phyloP scores from a whole-genome alignment of 1,284 basidiomycete species.

The Ustilago hordei region DNA sequence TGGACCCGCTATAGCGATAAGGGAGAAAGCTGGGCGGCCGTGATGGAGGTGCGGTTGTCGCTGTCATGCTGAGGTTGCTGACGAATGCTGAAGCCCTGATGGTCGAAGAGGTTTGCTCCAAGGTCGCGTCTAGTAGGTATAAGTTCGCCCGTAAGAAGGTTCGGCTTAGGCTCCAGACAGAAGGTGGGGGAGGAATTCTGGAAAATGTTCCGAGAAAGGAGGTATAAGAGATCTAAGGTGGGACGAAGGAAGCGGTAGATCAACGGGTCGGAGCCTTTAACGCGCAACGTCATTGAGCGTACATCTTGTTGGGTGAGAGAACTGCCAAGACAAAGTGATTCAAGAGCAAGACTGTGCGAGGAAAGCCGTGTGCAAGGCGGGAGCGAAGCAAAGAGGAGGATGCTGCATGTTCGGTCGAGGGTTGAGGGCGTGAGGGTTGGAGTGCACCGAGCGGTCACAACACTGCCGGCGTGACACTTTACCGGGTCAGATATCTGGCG shows the following conservation, averaged over 20 bases:
- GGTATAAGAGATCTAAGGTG: background rate
- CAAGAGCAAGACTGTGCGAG: background rate
- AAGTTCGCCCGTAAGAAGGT: background rate
- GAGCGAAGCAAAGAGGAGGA: background rate
- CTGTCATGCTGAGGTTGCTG: constrained; percentile 15
- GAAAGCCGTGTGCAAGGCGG: constrained; percentile 1
- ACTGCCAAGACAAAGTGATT: constrained; percentile 6
- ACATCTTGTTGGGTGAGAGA: constrained; percentile 5
- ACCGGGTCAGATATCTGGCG: constrained; percentile 4
- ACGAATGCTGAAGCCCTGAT: background rate
- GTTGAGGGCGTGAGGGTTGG: constrained; percentile 17
- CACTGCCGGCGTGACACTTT: background rate
- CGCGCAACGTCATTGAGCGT: constrained; percentile 8
- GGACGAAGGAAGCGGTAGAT: background rate
- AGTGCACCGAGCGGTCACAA: constrained; percentile 3
- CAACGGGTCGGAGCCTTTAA: constrained; percentile 16
- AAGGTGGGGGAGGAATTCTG: background rate
- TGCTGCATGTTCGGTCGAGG: constrained; percentile 16
- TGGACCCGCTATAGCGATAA: constrained; percentile 24
- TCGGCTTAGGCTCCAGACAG: background rate
- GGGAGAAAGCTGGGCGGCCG: constrained; percentile 16
- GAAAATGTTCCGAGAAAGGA: constrained; percentile 1
- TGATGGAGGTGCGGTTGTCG: constrained; percentile 19
- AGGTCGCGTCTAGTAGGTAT: background rate
- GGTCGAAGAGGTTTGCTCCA: background rate